Evolutionary conservation across 1,139 yeast genomes (phyloP), one percentile per base, ranked within the genome.

Genomic region (Scheffersomyces segobiensis): DNA sequence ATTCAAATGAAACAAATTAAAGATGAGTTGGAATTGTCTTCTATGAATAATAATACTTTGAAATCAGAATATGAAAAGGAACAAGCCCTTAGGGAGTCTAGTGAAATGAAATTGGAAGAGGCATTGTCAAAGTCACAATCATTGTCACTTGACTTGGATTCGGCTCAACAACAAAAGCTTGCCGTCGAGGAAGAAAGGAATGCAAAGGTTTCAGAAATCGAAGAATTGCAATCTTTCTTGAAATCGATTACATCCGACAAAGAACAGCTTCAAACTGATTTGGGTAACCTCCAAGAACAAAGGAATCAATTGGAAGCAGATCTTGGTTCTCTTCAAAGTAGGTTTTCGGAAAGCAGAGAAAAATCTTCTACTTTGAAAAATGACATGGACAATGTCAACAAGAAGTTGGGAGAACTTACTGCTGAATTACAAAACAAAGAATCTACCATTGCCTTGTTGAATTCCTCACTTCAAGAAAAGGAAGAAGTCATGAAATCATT

Each of bases 21-120:
- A 42, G 65, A 62, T 46, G 57, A 58, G 46, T 49, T 63, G 48
- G 61, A 62, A 10, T 56, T 59, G 21, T 59, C 56, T 26, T 58
- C 59, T 21, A 57, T 61, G 19, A 63, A 59, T 47, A 60, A 55
- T n/a, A 49, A 61, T 19, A 62, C 53, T 39, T 58, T 61, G 52
- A 62, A 60, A 20, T 49, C 51, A 19, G 63, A 59, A 20, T 54
- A 53, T 22, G 53, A 56, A 24, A 55, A 53, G 21, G 18, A 56
- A 52, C 42, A 32, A 32, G 42, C 42, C 5, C 42, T 32, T 12
- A 32, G 42, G 12, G 42, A 32, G 17, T 10, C 42, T 14, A 32
- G 12, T 32, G 17, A 32, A 32, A 2, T 4, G 7, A 14, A 32
- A 32, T 32, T 32, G 17, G 42, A 32, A 32, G 42, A 32, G 12